Percentiles rank a stretch among this genome's conserved stretches.
phyloP scores from a whole-genome alignment of 805 yeast genomes.

The Osmozyma mogii region DNA sequence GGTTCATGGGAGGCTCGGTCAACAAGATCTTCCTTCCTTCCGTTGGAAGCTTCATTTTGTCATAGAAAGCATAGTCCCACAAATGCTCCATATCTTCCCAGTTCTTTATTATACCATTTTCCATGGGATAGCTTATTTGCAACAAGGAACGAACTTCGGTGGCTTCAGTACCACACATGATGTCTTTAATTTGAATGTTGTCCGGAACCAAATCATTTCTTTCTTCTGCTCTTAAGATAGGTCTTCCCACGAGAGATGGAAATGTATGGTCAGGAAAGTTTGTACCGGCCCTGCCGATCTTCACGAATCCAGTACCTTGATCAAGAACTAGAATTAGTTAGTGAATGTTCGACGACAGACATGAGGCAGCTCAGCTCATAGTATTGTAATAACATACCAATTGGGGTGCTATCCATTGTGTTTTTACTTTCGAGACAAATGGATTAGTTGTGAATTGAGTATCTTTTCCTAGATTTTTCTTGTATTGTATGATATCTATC shows the following conservation, averaged over 20 bases:
- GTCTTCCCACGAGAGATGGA: conserved; percentile 96
- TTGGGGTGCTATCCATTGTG: conserved; percentile 13
- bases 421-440: no score
- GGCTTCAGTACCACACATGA: conserved; percentile 98
- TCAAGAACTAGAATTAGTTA: conserved; percentile 60
- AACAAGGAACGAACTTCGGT: conserved; percentile 80
- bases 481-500: no score
- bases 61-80: conserved; percentile 97
- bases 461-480: no score
- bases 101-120: conserved; percentile 91
- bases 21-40: conserved; percentile 71
- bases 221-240: conserved; percentile 95
- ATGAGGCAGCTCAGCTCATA: not conserved
- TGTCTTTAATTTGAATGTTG: conserved; percentile 76
- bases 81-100: conserved; percentile 99
- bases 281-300: conserved; percentile 93
- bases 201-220: conserved; percentile 48
- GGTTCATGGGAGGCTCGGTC: conserved; percentile 98
- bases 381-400: conserved; percentile 12
- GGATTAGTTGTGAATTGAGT: no score
- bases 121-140: conserved; percentile 97
- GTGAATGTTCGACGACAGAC: no score
- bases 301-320: conserved; percentile 98
- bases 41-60: conserved; percentile 73
- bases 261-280: conserved; percentile 96